Conservation (phyloP, 768 basidiomycete genomes). For the Suillus plorans region DNA sequence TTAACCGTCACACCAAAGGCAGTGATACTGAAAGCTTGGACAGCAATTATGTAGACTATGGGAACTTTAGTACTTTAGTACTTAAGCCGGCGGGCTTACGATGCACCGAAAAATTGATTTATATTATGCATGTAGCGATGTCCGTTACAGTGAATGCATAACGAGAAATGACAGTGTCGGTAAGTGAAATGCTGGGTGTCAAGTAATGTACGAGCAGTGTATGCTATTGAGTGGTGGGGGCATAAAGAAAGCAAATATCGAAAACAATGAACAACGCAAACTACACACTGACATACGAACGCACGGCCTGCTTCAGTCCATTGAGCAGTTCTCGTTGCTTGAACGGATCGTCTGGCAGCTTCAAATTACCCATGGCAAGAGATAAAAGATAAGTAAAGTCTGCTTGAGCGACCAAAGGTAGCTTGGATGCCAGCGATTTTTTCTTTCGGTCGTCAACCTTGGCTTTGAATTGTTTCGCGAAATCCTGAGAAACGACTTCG, state of each 20-base stretch:
- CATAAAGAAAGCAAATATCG: background rate
- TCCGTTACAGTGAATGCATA: background rate
- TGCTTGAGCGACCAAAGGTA: slow-evolving; percentile 83
- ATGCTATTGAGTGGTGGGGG: background rate
- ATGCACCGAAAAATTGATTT: background rate
- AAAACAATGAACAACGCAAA: background rate
- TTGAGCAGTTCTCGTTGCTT: slow-evolving; percentile 53
- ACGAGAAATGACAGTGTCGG: background rate
- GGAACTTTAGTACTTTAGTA: too few relatives aligned
- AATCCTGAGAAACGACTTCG: slow-evolving; percentile 81
- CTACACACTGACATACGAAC: slow-evolving; percentile 15
- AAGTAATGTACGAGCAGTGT: background rate
- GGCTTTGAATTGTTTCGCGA: slow-evolving; percentile 85
- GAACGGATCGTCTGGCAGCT: slow-evolving; percentile 54
- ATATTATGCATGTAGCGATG: background rate
- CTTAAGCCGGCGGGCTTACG: too few relatives aligned
- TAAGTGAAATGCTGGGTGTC: background rate
- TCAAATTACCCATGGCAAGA: slow-evolving; percentile 52
- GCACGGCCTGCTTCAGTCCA: slow-evolving; percentile 48
- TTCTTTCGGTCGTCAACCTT: slow-evolving; percentile 65
- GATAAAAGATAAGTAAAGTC: slow-evolving; percentile 83
- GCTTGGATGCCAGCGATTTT: slow-evolving; percentile 47
- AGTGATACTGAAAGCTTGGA: too few relatives aligned
- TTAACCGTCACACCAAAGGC: too few relatives aligned
- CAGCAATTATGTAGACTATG: too few relatives aligned